Percentiles rank a stretch among this genome's conserved stretches.
Conservation (phyloP, 2,329 filamentous ascomycete genomes). For the Pseudocercospora macadamiae region DNA sequence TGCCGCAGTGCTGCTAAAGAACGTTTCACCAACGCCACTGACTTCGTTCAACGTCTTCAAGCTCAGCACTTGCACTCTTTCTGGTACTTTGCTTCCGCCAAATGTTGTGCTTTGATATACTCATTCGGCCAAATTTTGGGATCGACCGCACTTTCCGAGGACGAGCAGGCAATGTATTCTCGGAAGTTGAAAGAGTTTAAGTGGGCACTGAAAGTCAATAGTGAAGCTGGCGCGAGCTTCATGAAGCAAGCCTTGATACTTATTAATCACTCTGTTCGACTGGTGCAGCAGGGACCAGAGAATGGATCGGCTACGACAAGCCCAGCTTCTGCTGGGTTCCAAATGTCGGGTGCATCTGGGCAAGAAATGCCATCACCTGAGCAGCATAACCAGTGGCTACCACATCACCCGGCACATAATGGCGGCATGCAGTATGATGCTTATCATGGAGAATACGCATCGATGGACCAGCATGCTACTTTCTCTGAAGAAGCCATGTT, state of each 20-base stretch:
- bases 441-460: conserved; percentile 18
- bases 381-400: conserved; percentile 23
- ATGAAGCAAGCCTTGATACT: conserved; percentile 43
- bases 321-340: conserved; percentile 17
- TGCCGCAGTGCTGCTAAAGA: conserved; percentile 49
- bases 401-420: conserved; percentile 15
- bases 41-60: conserved; percentile 49
- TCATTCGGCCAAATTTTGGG: conserved; percentile 47
- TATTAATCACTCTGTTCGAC: conserved; percentile 25
- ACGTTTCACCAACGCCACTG: conserved; percentile 48
- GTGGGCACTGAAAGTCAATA: conserved; percentile 47
- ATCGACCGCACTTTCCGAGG: conserved; percentile 37
- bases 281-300: conserved; percentile 15
- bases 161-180: conserved; percentile 42
- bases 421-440: conserved; percentile 14
- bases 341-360: conserved; percentile 6
- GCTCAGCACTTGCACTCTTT: conserved; percentile 52
- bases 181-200: conserved; percentile 45
- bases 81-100: conserved; percentile 51
- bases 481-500: conserved; percentile 21
- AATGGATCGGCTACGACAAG: conserved; percentile 22
- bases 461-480: conserved; percentile 8
- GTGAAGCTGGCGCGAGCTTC: conserved; percentile 47
- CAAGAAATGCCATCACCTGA: conserved; percentile 16
- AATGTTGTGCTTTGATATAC: conserved; percentile 48